A percentile compares a stretch with the other conserved stretches of the same genome.
These are phyloP conservation scores for Alternaria brassicae DNA, from an alignment of 2,329 filamentous ascomycete genomes.

Conservation along the genomic window DNA sequence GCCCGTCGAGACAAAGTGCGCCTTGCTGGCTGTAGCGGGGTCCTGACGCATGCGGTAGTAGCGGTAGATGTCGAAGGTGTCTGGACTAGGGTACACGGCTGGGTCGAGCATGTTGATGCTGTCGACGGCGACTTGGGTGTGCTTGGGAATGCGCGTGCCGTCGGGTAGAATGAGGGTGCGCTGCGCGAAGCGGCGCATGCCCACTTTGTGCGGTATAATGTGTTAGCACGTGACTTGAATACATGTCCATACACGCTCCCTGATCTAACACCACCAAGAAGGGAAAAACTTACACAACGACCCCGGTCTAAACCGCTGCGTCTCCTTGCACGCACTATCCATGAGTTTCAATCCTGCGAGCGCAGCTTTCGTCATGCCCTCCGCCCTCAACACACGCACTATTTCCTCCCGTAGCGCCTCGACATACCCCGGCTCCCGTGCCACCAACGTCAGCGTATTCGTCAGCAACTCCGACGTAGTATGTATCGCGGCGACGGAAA, in stretches of 20 bases:
- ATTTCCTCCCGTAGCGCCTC: background rate
- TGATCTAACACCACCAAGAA: background rate
- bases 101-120: background rate
- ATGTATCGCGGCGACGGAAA: background rate
- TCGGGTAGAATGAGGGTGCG: background rate
- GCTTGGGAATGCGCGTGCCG: background rate
- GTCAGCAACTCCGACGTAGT: background rate
- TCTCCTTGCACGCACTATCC: background rate
- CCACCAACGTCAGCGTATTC: background rate
- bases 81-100: background rate
- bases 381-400: background rate
- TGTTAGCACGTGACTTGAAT: too few species aligned
- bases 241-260: too few species aligned
- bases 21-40: background rate
- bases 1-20: background rate
- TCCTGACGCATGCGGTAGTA: background rate
- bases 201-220: too few species aligned
- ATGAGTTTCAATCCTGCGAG: background rate
- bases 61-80: slow-evolving; percentile 1
- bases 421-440: background rate
- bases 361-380: background rate
- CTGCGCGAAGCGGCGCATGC: background rate
- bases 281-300: background rate
- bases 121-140: background rate
- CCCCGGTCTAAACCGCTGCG: background rate